Percentiles rank a stretch among this genome's conserved stretches.
Conservation (phyloP, 805 yeast species). For the Candida corydali region DNA sequence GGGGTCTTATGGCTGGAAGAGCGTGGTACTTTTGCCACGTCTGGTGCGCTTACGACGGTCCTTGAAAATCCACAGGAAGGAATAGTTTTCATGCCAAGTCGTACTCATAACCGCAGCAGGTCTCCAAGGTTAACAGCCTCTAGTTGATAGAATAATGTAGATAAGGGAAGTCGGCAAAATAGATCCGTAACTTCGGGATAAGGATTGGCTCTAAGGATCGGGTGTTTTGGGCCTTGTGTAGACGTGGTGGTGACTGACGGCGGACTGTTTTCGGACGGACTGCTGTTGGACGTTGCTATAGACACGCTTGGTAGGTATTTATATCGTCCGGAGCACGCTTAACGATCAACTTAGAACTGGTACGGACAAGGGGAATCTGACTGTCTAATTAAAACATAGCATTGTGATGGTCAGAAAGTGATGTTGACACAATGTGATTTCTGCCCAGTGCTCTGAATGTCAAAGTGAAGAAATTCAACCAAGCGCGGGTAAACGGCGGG, state of each 20-base stretch:
- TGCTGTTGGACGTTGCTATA: slow-evolving; percentile 14
- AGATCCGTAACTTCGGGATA: slow-evolving; percentile 7
- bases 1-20: slow-evolving; percentile 38
- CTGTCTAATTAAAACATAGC: slow-evolving; percentile 44
- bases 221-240: slow-evolving; percentile 34
- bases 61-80: slow-evolving; percentile 40
- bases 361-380: slow-evolving; percentile 38
- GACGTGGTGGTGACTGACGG: slow-evolving; percentile 28
- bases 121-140: slow-evolving; percentile 45
- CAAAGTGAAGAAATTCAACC: slow-evolving; percentile 41
- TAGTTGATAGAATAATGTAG: slow-evolving; percentile 11
- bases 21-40: slow-evolving; percentile 32
- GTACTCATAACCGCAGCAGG: slow-evolving; percentile 44
- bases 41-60: slow-evolving; percentile 40
- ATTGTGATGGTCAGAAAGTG: slow-evolving; percentile 43
- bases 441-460: slow-evolving; percentile 42
- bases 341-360: slow-evolving; percentile 14
- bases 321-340: slow-evolving; percentile 12
- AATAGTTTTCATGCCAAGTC: slow-evolving; percentile 38
- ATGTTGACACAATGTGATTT: slow-evolving; percentile 43
- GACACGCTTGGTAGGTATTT: slow-evolving; percentile 11
- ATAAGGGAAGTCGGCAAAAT: slow-evolving; percentile 8
- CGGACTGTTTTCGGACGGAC: slow-evolving; percentile 19
- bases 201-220: slow-evolving; percentile 41
- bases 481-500: slow-evolving; percentile 47